Base-by-base conservation (phyloP, 2,329 filamentous ascomycete genomes). In the Pleurostoma richardsiae region DNA sequence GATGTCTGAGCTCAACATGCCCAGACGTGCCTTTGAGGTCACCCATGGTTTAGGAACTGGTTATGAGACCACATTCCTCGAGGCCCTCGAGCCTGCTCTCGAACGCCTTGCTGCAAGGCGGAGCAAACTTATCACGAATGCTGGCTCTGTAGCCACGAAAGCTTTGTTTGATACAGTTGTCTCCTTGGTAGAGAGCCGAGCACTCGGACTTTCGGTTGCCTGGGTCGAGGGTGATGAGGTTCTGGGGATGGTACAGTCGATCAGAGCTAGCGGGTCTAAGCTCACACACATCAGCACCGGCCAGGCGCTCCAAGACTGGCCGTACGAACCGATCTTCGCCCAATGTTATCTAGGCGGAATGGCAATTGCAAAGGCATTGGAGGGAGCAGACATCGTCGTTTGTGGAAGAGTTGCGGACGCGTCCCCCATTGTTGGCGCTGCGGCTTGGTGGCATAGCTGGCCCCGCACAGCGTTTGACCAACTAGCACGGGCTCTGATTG, bases 321-420 rank as follows among this genome's bases (percentile, higher is more conserved):
- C 7, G 8, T 29, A 41, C 40, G 40, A 41, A 8, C n/a, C 33
- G n/a, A 8, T 43, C 6, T 43, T 30, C 31, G 41, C 41, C 29
- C 45, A 39, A 30, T 70, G 63, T 6, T 61, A 61, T 49, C 59
- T 72, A 1, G 69, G 69, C 1, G 67, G 61, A 5, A 49, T 62
- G 36, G 68, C 65, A 7, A 68, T 72, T 42, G 63, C 61, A 1
- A 61, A 60, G 44, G 68, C 64, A 5, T 57, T 72, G 4, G 50
- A 59, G 19, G 70, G 69, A 4, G 69, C 68, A 2, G 67, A 72
- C 46, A 71, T 73, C 43, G 65, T 73, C 10, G 56, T 73, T 30
- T 70, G 67, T 47, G 69, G 69, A 10, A 61, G 70, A 27, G 69
- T 72, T 2, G 62, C 68, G 2, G 69, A 73, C 57, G 70, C 70